Evolutionary conservation across 345 rosid species (phyloP).

Genomic region (Populus tremula): DNA sequence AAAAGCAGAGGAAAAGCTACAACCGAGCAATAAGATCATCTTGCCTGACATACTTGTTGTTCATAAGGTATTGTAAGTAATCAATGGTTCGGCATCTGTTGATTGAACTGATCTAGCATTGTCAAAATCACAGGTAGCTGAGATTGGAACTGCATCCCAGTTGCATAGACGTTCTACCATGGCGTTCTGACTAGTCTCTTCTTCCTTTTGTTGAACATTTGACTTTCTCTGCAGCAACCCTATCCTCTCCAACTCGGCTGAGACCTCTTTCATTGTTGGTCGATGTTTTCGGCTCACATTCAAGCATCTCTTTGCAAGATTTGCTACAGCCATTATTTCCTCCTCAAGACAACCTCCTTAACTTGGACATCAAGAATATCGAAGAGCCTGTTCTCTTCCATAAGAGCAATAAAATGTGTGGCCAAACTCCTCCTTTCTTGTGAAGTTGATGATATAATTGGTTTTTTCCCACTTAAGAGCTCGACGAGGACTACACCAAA

Average conservation of each 20-base stretch:
- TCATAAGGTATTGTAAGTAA: too few relatives aligned
- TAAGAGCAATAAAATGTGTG: neutral
- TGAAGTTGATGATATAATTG: neutral
- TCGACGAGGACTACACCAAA: slow-evolving; percentile 25
- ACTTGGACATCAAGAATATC: slow-evolving; percentile 6
- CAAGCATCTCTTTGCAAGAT: slow-evolving; percentile 10
- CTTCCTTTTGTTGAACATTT: too few relatives aligned
- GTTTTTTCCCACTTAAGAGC: slow-evolving; percentile 20
- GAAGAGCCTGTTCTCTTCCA: neutral
- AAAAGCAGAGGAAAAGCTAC: too few relatives aligned
- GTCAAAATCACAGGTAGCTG: too few relatives aligned
- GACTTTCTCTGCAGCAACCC: too few relatives aligned
- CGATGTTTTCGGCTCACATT: slow-evolving; percentile 1
- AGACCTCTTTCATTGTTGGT: slow-evolving; percentile 23
- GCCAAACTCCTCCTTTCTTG: slow-evolving; percentile 12
- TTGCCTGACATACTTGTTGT: too few relatives aligned
- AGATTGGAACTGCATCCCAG: too few relatives aligned
- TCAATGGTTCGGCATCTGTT: too few relatives aligned
- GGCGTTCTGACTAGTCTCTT: too few relatives aligned
- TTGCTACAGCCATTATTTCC: slow-evolving; percentile 9
- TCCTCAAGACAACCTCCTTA: neutral
- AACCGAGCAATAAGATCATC: too few relatives aligned
- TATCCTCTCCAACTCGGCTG: neutral
- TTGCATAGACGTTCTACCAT: too few relatives aligned
- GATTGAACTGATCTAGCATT: too few relatives aligned